Conservation (phyloP, 78 protist species). For the Dictyostelium purpureum region DNA sequence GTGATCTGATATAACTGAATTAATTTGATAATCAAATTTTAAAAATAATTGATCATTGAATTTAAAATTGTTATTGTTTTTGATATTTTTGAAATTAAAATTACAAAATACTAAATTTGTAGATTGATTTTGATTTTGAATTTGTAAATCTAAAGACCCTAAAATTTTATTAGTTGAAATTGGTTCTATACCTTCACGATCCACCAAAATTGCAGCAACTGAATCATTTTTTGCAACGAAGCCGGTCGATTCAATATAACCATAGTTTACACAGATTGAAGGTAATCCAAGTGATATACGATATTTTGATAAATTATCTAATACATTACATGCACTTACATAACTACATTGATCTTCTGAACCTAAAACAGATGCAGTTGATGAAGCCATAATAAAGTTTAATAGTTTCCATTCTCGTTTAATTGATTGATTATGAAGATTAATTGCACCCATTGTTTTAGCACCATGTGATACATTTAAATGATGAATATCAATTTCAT, state of each 20-base stretch:
- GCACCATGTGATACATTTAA: slow-evolving; percentile 10
- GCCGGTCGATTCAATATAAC: neutral
- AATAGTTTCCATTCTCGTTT: neutral
- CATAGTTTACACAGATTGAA: neutral
- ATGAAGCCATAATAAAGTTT: slow-evolving; percentile 54
- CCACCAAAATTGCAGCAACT: neutral
- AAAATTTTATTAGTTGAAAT: slow-evolving; percentile 4
- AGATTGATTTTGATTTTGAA: neutral
- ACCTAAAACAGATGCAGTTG: slow-evolving; percentile 43
- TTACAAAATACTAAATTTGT: neutral
- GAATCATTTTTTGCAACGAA: neutral
- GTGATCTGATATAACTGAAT: too few species aligned
- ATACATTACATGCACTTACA: slow-evolving; percentile 79
- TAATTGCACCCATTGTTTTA: slow-evolving; percentile 79
- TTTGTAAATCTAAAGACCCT: neutral
- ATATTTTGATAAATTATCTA: slow-evolving; percentile 46
- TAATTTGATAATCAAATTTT: too few species aligned
- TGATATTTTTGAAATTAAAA: too few species aligned
- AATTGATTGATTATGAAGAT: slow-evolving; percentile 44
- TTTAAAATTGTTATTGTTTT: too few species aligned
- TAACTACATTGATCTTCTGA: slow-evolving; percentile 70
- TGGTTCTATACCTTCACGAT: neutral
- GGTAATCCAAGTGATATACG: slow-evolving; percentile 55
- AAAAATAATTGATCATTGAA: too few species aligned
- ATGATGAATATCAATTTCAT: neutral